phyloP scores from a whole-genome alignment of 2,329 filamentous ascomycete species.

The Colletotrichum trifolii region DNA sequence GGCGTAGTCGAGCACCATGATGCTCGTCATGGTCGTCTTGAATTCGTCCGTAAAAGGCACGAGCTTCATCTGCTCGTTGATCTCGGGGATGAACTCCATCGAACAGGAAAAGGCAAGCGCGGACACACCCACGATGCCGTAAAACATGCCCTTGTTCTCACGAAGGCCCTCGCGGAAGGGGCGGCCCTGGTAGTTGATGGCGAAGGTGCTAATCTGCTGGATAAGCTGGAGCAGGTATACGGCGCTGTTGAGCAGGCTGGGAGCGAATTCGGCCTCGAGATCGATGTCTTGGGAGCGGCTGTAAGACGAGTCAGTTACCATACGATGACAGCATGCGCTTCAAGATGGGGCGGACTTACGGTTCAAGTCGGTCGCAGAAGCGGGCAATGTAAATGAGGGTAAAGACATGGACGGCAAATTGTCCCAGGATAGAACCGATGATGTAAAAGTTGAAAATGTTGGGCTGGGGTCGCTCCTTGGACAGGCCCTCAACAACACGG shows the following conservation, averaged over 20 bases:
- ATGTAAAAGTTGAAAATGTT: constrained; percentile 99
- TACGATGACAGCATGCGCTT: background rate
- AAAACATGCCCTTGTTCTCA: constrained; percentile 99
- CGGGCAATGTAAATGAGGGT: constrained; percentile 95
- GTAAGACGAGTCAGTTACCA: constrained; percentile 41
- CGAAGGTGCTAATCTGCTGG: constrained; percentile 98
- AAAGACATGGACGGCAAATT: constrained; percentile 94
- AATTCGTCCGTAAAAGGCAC: constrained; percentile 92
- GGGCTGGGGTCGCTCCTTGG: constrained; percentile 95
- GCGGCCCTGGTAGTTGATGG: constrained; percentile 98
- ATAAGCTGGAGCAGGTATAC: constrained; percentile 98
- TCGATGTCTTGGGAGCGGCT: constrained; percentile 74
- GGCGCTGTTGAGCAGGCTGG: constrained; percentile 94
- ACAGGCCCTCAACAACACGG: constrained; percentile 92
- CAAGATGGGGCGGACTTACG: constrained; percentile 67
- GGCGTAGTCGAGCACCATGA: constrained; percentile 89
- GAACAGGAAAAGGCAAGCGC: constrained; percentile 93
- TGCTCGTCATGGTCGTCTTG: constrained; percentile 82
- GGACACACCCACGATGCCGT: constrained; percentile 89
- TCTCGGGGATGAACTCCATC: constrained; percentile 93
- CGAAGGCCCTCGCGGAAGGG: constrained; percentile 96
- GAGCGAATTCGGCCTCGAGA: constrained; percentile 92
- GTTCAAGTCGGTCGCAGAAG: constrained; percentile 86
- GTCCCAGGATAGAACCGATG: constrained; percentile 95
- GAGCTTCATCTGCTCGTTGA: constrained; percentile 92